These are phyloP conservation scores for Sporothrix dimorphospora DNA, from an alignment of 2,329 filamentous ascomycete species.

Conservation along the genomic window DNA sequence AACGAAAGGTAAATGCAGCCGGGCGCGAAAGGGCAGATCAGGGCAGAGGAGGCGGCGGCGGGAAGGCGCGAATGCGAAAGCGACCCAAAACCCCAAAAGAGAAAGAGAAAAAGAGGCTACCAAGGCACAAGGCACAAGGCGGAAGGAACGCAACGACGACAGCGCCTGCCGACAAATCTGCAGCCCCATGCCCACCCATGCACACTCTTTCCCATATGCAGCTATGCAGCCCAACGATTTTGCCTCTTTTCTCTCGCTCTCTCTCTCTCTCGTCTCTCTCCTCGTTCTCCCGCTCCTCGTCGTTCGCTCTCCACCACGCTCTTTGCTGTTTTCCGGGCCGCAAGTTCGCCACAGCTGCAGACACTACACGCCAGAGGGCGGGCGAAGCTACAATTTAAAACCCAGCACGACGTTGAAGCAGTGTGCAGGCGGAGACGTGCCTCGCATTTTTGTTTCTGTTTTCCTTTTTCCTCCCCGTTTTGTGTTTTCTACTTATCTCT, in stretches of 20 bases:
- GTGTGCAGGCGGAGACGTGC: neutral
- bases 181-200: conserved; percentile 8
- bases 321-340: conserved; percentile 8
- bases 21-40: conserved; percentile 7
- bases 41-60: neutral
- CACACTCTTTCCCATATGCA: neutral
- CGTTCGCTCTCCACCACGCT: neutral
- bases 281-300: neutral
- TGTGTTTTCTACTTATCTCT: neutral
- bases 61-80: neutral
- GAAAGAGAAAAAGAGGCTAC: neutral
- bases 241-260: neutral
- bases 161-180: conserved; percentile 21
- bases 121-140: conserved; percentile 3
- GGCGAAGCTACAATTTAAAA: conserved; percentile 1
- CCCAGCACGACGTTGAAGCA: conserved; percentile 8
- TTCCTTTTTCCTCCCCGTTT: neutral
- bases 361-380: neutral
- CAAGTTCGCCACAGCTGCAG: conserved; percentile 12
- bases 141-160: neutral
- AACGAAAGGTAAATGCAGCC: neutral
- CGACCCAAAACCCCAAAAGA: neutral
- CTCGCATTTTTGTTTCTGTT: neutral
- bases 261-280: neutral
- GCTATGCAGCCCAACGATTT: conserved; percentile 21